Conservation (phyloP, 768 basidiomycete species). For the Naematelia aurantialba region DNA sequence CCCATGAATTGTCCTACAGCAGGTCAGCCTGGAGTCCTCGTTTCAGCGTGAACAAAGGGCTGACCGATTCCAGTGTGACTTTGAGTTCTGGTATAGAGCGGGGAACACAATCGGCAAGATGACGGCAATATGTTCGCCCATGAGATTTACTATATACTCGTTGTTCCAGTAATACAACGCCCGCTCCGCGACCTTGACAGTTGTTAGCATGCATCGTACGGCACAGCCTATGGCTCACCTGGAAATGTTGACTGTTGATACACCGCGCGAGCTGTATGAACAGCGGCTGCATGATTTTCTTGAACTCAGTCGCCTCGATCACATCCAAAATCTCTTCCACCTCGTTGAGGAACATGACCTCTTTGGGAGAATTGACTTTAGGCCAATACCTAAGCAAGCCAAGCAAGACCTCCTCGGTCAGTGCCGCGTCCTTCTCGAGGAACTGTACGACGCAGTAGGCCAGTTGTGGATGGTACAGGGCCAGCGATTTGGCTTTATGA, state of each 20-base stretch:
- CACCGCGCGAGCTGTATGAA: slow-evolving; percentile 94
- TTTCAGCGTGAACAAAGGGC: slow-evolving; percentile 39
- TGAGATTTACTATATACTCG: slow-evolving; percentile 98
- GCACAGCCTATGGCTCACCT: slow-evolving; percentile 51
- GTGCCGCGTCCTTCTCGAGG: slow-evolving; percentile 85
- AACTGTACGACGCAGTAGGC: slow-evolving; percentile 99
- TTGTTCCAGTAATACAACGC: slow-evolving; percentile 99
- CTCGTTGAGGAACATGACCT: slow-evolving; percentile 99
- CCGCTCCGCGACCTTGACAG: slow-evolving; percentile 73
- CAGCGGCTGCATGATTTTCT: slow-evolving; percentile 85
- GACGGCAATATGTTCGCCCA: slow-evolving; percentile 87
- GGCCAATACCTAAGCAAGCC: slow-evolving; percentile 98
- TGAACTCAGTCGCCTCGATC: slow-evolving; percentile 92
- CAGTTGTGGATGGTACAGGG: slow-evolving; percentile 96
- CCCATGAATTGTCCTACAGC: slow-evolving; percentile 84
- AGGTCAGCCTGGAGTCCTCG: slow-evolving; percentile 5
- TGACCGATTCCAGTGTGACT: slow-evolving; percentile 97
- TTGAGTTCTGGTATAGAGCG: slow-evolving; percentile 89
- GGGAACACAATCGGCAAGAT: slow-evolving; percentile 97
- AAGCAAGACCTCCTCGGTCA: slow-evolving; percentile 93
- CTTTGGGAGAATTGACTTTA: slow-evolving; percentile 98
- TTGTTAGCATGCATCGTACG: neutral
- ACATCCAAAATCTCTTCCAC: slow-evolving; percentile 98
- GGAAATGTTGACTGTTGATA: slow-evolving; percentile 99
- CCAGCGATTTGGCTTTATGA: slow-evolving; percentile 97